These are phyloP conservation scores for Botrytis fragariae DNA, from an alignment of 2,329 filamentous ascomycete species.

Conservation along the genomic window DNA sequence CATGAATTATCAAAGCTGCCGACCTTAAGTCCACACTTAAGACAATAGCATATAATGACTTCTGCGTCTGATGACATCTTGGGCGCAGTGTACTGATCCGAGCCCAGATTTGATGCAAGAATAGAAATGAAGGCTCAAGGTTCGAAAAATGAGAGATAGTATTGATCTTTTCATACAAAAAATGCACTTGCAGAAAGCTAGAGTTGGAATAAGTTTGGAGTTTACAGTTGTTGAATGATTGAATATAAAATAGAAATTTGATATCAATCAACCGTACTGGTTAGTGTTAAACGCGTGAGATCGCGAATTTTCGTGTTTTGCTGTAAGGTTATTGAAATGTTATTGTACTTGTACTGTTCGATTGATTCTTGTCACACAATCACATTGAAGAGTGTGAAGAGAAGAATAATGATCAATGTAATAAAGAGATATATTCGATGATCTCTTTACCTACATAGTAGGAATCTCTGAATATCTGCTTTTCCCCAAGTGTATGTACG, in stretches of 20 bases:
- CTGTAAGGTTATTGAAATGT: background rate
- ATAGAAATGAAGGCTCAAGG: background rate
- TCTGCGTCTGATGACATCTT: constrained; percentile 12
- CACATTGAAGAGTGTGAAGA: background rate
- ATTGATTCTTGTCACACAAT: background rate
- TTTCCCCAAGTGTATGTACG: background rate
- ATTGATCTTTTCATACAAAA: background rate
- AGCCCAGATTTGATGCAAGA: background rate
- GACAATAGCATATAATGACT: constrained; percentile 26
- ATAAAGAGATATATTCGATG: background rate
- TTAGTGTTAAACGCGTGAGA: constrained; percentile 1
- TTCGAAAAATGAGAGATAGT: background rate
- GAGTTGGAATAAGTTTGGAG: background rate
- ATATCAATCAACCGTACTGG: background rate
- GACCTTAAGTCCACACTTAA: constrained; percentile 33
- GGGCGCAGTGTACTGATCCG: background rate
- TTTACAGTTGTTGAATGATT: background rate
- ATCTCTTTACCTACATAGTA: background rate
- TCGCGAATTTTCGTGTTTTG: constrained; percentile 14
- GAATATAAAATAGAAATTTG: background rate
- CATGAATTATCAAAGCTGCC: constrained; percentile 36
- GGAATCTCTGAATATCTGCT: background rate
- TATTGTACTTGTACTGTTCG: background rate
- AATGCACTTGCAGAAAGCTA: background rate
- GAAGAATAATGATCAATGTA: background rate